A percentile compares a stretch with the other conserved stretches of the same genome.
Evolutionary conservation across 306 rosid species (phyloP).

Genomic region (Vachellia collinsii): DNA sequence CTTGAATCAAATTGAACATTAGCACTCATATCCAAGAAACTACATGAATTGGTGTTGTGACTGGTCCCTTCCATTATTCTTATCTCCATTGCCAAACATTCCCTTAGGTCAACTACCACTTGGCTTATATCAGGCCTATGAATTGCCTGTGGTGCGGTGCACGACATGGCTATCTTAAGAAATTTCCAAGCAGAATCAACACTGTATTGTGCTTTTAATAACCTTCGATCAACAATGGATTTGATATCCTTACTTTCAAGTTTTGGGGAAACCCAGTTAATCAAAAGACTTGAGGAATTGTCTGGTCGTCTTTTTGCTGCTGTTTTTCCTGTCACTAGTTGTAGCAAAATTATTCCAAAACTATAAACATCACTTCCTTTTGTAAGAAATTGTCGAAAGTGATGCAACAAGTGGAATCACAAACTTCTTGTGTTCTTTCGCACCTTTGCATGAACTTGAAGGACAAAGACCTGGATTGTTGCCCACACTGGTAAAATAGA

Average conservation of each 20-base stretch:
- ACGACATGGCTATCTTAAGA: constrained; percentile 36
- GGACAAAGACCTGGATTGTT: no score
- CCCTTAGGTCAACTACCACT: constrained; percentile 33
- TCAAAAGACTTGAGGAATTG: constrained; percentile 11
- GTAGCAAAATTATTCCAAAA: constrained; percentile 47
- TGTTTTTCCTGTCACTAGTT: constrained; percentile 36
- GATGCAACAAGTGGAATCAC: no score
- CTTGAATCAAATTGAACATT: background rate
- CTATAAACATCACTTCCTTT: constrained; percentile 42
- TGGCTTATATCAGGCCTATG: constrained; percentile 45
- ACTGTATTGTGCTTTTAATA: constrained; percentile 25
- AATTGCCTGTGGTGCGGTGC: background rate
- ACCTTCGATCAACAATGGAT: constrained; percentile 33
- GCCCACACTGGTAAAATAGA: no score
- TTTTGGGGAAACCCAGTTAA: constrained; percentile 31
- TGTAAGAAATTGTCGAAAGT: no score
- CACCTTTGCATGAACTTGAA: no score
- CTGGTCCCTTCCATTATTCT: background rate
- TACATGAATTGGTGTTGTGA: background rate
- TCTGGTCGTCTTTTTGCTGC: constrained; percentile 16
- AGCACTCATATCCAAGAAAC: background rate
- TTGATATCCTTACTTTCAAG: constrained; percentile 34
- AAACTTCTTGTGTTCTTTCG: no score
- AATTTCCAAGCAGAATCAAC: constrained; percentile 34
- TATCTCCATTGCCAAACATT: constrained; percentile 38